A percentile compares a stretch with the other conserved stretches of the same genome.
phyloP scores from a whole-genome alignment of 352 stramenopile genomes.

The Pythium dissimile region DNA sequence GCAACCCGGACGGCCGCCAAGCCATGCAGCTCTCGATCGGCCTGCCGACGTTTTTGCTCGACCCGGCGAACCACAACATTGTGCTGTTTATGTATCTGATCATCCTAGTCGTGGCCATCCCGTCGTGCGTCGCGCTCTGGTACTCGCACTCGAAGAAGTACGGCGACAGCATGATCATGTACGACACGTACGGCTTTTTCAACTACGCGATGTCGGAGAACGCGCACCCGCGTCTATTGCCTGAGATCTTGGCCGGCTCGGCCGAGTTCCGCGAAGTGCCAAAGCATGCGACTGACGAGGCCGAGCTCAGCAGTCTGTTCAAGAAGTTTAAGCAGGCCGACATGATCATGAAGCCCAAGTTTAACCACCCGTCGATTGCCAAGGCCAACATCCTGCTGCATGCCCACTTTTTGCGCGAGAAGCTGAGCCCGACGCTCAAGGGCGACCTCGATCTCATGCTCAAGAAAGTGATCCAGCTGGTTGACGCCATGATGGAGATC shows the following conservation, averaged over 20 bases:
- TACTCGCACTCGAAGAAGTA: conserved; percentile 98
- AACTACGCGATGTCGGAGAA: conserved; percentile 96
- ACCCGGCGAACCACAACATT: conserved; percentile 97
- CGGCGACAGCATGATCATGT: conserved; percentile 99
- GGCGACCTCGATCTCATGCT: conserved; percentile 95
- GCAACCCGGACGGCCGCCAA: conserved; percentile 98
- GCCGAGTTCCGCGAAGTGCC: conserved; percentile 90
- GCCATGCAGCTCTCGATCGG: conserved; percentile 95
- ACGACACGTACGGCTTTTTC: conserved; percentile 99
- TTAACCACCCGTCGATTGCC: conserved; percentile 79
- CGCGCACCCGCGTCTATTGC: conserved; percentile 93
- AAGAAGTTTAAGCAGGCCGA: conserved; percentile 78
- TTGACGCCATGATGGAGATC: conserved; percentile 99
- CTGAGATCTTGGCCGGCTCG: conserved; percentile 91
- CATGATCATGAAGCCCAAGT: conserved; percentile 82
- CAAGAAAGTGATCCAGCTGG: conserved; percentile 91
- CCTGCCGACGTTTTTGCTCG: conserved; percentile 96
- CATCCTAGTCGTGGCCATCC: conserved; percentile 97
- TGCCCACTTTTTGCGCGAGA: conserved; percentile 92
- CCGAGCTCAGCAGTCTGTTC: conserved; percentile 58
- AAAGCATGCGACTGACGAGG: conserved; percentile 51
- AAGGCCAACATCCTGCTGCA: conserved; percentile 92
- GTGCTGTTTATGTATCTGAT: conserved; percentile 99
- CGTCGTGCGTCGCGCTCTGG: conserved; percentile 93
- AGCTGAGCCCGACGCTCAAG: conserved; percentile 57